Conservation (phyloP, 2,329 filamentous ascomycete genomes). For the Penicillium rolfsii region DNA sequence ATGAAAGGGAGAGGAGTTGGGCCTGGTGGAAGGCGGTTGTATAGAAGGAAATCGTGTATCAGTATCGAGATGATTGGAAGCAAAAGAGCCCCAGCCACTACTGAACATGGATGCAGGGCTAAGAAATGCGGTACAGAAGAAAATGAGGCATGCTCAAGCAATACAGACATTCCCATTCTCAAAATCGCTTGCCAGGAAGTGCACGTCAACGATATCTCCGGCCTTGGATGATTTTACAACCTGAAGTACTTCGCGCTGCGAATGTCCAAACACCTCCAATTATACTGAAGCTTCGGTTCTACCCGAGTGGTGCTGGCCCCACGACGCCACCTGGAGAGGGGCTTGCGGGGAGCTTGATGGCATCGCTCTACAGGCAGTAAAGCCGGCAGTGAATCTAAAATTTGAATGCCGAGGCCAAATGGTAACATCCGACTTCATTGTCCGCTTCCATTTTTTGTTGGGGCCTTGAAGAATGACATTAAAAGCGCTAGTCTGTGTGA, state of each 20-base stretch:
- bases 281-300: neutral
- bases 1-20: conserved; percentile 32
- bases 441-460: neutral
- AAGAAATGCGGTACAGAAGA: neutral
- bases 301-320: conserved; percentile 9
- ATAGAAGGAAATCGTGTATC: conserved; percentile 27
- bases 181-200: neutral
- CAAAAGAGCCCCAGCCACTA: conserved; percentile 28
- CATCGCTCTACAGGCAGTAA: neutral
- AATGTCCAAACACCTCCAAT: neutral
- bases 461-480: too few species aligned
- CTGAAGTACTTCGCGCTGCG: neutral
- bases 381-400: neutral
- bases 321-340: conserved; percentile 11
- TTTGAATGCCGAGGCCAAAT: neutral
- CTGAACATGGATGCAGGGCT: neutral
- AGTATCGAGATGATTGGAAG: conserved; percentile 36
- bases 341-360: conserved; percentile 7
- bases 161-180: neutral
- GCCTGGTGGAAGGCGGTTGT: conserved; percentile 37
- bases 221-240: neutral
- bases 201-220: neutral
- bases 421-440: neutral
- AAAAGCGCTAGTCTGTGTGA: too few species aligned
- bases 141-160: neutral